Base-by-base conservation (phyloP, 371 early-diverging fungal genomes). In the Mortierella sp. region DNA sequence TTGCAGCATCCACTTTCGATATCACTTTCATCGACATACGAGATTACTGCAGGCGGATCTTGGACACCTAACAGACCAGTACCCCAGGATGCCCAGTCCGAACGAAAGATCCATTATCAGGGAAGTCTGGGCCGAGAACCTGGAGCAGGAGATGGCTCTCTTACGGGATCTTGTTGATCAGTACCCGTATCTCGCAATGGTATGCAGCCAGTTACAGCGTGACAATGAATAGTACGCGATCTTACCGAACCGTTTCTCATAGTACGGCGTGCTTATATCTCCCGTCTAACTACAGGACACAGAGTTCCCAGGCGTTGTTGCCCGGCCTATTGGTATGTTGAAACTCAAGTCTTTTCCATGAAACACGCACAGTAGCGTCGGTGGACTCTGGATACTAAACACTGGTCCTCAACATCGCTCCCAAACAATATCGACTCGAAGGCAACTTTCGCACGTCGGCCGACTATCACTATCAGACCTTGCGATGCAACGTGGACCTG, bases 261-360 rank as follows among this genome's bases (percentile, higher is more conserved):
- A 4, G 10, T 10, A 34, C 34, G 10, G 10, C 34, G 34, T 34
- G 10, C 34, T 34, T 34, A 4, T 34, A 34, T 10, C 10, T 34
- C 7, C 4, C 10, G 34, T 7, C 34, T 38, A 38, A 41, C 19
- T 7, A 3, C 62, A 94, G 95, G 98, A 99, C 83, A 99, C 99
- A 9, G 99, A 99, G 82, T 99, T 99, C 73, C 99, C 99, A 47
- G 99, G 99, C 46, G 98, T 99, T 5, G 98, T 99, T 21, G 99
- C 99, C 12, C 87, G 99, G 71, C 99, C 99, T 12, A 94, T 99
- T 43, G 78, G 78, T 76, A 70, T 27, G 57, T 23, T 48, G 39
- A 45, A 28, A 23, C 28, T 3, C 47, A n/a, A n/a, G n/a, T n/a
- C n/a, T n/a, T n/a, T n/a, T n/a, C n/a, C n/a, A n/a, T 34, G 34